These are phyloP conservation scores for Sphagnurus paluster DNA, from an alignment of 1,284 basidiomycete genomes.

Conservation along the genomic window DNA sequence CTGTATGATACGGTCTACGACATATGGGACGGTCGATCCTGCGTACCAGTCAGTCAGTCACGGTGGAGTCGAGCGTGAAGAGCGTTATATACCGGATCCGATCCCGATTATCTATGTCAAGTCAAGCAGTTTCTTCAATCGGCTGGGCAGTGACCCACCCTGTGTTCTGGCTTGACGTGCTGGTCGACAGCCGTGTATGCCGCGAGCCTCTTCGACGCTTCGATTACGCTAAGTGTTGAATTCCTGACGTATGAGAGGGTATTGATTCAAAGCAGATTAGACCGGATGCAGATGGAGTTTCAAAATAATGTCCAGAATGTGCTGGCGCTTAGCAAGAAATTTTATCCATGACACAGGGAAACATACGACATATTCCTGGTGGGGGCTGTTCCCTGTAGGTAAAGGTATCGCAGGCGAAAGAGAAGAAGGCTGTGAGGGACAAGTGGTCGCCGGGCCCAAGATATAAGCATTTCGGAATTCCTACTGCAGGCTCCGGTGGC, in stretches of 20 bases:
- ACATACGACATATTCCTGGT: conserved; percentile 27
- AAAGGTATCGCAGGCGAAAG: not conserved
- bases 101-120: conserved; percentile 79
- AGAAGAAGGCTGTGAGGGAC: not conserved
- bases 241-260: no score
- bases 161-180: conserved; percentile 82
- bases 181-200: conserved; percentile 95
- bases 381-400: not conserved
- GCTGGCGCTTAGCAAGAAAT: no score
- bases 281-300: not conserved
- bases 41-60: not conserved
- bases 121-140: not conserved
- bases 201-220: conserved; percentile 86
- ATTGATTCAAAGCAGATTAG: not conserved
- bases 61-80: conserved; percentile 6
- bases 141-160: conserved; percentile 47
- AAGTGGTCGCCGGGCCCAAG: conserved; percentile 9
- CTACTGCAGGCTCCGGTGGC: no score
- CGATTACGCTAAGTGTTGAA: conserved; percentile 48
- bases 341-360: no score
- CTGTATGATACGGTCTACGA: conserved; percentile 91
- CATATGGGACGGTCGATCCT: conserved; percentile 97
- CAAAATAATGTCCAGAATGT: conserved; percentile 3
- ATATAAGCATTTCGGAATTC: conserved; percentile 7
- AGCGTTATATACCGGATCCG: conserved; percentile 80